Evolutionary conservation across 192 early-diverging fungal species (phyloP).

Genomic region (Backusella parvicylindrica): DNA sequence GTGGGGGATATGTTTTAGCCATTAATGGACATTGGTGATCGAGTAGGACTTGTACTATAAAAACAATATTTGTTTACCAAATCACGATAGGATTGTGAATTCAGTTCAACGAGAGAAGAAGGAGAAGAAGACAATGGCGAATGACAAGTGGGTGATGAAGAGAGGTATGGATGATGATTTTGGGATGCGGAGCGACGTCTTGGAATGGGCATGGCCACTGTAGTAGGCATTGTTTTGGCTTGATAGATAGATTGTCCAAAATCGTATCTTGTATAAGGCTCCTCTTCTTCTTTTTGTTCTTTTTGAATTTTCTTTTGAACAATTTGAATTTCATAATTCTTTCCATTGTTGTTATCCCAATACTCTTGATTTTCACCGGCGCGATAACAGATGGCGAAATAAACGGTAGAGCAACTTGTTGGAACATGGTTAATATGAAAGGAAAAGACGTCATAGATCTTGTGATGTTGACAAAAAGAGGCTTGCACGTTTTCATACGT

Average conservation of each 20-base stretch:
- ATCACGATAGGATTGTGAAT: conserved; percentile 47
- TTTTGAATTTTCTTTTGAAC: not conserved
- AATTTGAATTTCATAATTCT: conserved; percentile 72
- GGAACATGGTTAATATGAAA: conserved; percentile 37
- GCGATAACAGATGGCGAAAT: conserved; percentile 63
- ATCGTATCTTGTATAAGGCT: conserved; percentile 28
- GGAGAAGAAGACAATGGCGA: conserved; percentile 21
- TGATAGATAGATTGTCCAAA: conserved; percentile 7
- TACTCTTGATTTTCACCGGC: conserved; percentile 62
- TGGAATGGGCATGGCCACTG: not conserved
- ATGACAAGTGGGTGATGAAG: conserved; percentile 9
- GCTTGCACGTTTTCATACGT: conserved; percentile 63
- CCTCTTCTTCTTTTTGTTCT: not conserved
- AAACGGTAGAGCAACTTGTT: conserved; percentile 39
- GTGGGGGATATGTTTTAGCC: conserved; percentile 4
- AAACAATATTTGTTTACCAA: conserved; percentile 59
- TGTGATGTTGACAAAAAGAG: conserved; percentile 50
- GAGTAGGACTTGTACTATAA: conserved; percentile 34
- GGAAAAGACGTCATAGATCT: conserved; percentile 61
- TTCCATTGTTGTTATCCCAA: conserved; percentile 92
- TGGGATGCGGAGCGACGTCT: not conserved
- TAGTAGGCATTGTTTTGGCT: not conserved
- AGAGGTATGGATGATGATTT: not conserved
- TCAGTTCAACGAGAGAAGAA: conserved; percentile 19
- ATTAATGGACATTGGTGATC: conserved; percentile 28